Evolutionary conservation across 495 filamentous ascomycete genomes (phyloP), one percentile per base, ranked within the genome.

Genomic region (Penicillium mononematosum): DNA sequence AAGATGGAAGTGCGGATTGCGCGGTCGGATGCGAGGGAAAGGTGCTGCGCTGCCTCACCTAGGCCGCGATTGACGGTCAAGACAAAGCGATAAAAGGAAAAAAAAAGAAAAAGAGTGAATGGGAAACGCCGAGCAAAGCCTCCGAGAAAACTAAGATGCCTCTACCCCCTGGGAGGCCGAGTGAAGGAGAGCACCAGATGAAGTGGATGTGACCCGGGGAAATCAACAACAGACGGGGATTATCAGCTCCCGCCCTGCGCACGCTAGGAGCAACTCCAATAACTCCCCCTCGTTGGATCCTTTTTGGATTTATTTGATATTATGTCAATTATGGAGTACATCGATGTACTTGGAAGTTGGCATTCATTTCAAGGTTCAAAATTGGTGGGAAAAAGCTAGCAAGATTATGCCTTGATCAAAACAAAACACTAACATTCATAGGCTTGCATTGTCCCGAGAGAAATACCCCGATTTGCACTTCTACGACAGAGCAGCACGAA

Each of bases 181-280:
- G 60, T 48, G 70, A 64, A 60, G 54, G 58, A 64, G 57, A 62
- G 43, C 55, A 29, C 55, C 47, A 42, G 58, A 55, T 49, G 48
- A 58, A 53, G 50, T 20, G 58, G 53, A 55, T 59, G 16, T 39
- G 36, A 39, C 36, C 36, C 36, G 46, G 50, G 46, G 55, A 61
- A 59, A 69, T 58, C 62, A 66, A 68, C 50, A 67, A 61, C 61
- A 66, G 62, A 48, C 55, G 58, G 64, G 60, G 56, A 58, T 58
- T 59, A 56, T 58, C 54, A 67, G 54, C 59, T 58, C 47, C 47
- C 52, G 62, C 34, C 53, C 53, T 56, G 59, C 54, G 42, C 50
- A 66, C 63, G 66, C 66, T 58, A 68, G 65, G 65, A 68, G 65
- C 46, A 50, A 32, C 45, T 43, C 50, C 58, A 60, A 62, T 66